Percentiles rank a stretch among this genome's conserved stretches.
Evolutionary conservation across 129 eudicot genomes (phyloP).

Genomic region (Oenanthe sinensis): DNA sequence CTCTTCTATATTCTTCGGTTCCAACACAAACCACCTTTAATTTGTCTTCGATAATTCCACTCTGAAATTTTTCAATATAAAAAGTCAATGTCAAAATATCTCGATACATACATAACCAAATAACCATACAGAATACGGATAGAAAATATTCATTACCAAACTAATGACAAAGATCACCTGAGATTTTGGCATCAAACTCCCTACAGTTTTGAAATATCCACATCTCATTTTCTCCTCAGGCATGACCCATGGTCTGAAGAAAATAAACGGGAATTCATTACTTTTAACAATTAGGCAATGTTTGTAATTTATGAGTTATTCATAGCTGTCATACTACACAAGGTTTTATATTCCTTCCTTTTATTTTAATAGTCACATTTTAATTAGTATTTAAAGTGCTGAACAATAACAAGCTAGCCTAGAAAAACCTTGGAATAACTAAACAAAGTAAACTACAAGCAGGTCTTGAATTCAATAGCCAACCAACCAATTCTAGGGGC

Average conservation of each 20-base stretch:
- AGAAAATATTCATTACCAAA: neutral
- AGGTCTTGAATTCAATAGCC: neutral
- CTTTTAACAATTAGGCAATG: neutral
- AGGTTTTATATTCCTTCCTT: neutral
- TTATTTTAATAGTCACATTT: neutral
- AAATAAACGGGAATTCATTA: neutral
- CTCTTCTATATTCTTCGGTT: slow-evolving; percentile 45
- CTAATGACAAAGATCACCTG: slow-evolving; percentile 26
- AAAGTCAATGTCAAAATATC: slow-evolving; percentile 12
- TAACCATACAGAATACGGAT: neutral
- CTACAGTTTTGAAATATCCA: slow-evolving; percentile 29
- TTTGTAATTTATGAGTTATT: neutral
- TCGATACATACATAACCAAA: slow-evolving; percentile 5
- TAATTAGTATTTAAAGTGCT: neutral
- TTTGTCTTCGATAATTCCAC: slow-evolving; percentile 12
- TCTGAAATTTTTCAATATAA: slow-evolving; percentile 16
- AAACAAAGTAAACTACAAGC: neutral
- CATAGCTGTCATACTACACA: neutral
- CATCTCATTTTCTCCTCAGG: slow-evolving; percentile 24
- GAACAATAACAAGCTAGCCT: neutral
- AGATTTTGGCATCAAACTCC: slow-evolving; percentile 27
- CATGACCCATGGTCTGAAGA: slow-evolving; percentile 64
- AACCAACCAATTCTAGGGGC: neutral
- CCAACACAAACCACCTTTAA: slow-evolving; percentile 41
- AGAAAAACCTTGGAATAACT: neutral